These are phyloP conservation scores for Cyberlindnera galapagoensis DNA, from an alignment of 805 yeast species.

Conservation along the genomic window DNA sequence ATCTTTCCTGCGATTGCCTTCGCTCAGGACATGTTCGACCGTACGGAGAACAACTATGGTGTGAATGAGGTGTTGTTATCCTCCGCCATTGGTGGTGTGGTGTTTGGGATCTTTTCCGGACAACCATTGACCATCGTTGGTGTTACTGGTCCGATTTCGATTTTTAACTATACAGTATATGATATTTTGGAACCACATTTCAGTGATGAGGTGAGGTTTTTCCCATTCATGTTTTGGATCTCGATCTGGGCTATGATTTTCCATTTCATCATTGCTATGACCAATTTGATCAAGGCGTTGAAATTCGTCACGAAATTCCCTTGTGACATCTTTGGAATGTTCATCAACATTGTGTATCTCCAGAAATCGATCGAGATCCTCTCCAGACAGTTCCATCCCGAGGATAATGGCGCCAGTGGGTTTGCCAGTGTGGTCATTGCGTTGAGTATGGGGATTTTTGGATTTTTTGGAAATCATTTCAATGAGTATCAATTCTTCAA, in stretches of 20 bases:
- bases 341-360: slow-evolving; percentile 80
- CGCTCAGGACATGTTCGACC: slow-evolving; percentile 95
- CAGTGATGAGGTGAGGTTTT: slow-evolving; percentile 38
- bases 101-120: slow-evolving; percentile 80
- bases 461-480: slow-evolving; percentile 53
- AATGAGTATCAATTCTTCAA: slow-evolving; percentile 53
- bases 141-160: slow-evolving; percentile 92
- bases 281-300: slow-evolving; percentile 61
- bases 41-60: slow-evolving; percentile 82
- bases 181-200: slow-evolving; percentile 50
- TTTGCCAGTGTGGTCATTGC: slow-evolving; percentile 73
- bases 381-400: slow-evolving; percentile 53
- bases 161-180: slow-evolving; percentile 87
- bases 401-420: slow-evolving; percentile 40
- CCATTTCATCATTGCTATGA: slow-evolving; percentile 66
- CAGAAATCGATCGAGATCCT: slow-evolving; percentile 88
- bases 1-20: slow-evolving; percentile 90
- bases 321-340: slow-evolving; percentile 90
- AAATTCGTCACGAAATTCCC: slow-evolving; percentile 73
- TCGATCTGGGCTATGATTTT: slow-evolving; percentile 85
- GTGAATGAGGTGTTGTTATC: slow-evolving; percentile 83
- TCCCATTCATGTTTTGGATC: slow-evolving; percentile 95
- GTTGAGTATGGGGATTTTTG: slow-evolving; percentile 69
- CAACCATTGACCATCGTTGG: slow-evolving; percentile 95
- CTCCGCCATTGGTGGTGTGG: slow-evolving; percentile 82